These are phyloP conservation scores for Cucumis melo DNA, from an alignment of 306 rosid genomes.

Conservation along the genomic window DNA sequence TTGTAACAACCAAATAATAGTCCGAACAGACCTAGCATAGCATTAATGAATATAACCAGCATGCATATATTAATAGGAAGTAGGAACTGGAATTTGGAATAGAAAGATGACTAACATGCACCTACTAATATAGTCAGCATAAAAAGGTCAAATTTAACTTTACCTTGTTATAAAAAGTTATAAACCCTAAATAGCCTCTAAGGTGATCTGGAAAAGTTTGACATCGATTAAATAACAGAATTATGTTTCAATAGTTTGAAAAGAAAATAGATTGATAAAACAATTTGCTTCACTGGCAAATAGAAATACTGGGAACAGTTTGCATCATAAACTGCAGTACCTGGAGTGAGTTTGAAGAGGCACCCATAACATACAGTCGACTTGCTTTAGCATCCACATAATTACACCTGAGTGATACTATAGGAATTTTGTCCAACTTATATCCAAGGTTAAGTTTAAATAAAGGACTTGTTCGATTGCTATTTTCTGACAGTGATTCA, in stretches of 20 bases:
- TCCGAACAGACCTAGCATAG: not conserved
- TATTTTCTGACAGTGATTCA: constrained; percentile 21
- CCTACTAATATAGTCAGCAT: not conserved
- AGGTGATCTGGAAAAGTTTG: not conserved
- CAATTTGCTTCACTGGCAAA: not conserved
- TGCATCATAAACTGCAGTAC: constrained; percentile 19
- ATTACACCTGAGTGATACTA: constrained; percentile 54
- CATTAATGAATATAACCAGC: not conserved
- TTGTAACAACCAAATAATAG: not conserved
- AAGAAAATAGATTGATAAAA: not conserved
- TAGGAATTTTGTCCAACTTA: constrained; percentile 56
- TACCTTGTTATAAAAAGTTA: not conserved
- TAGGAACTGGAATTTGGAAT: not conserved
- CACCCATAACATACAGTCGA: constrained; percentile 61
- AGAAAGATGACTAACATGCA: not conserved
- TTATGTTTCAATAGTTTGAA: not conserved
- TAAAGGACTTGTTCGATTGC: constrained; percentile 34
- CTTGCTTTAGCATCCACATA: constrained; percentile 71
- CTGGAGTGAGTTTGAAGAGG: constrained; percentile 49
- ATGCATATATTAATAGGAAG: not conserved
- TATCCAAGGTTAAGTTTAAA: constrained; percentile 74
- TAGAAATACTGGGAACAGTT: not conserved
- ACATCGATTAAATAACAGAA: not conserved
- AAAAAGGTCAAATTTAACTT: not conserved
- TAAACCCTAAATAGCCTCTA: not conserved